Conservation (phyloP, 495 filamentous ascomycete species). For the Xylaria bambusicola region DNA sequence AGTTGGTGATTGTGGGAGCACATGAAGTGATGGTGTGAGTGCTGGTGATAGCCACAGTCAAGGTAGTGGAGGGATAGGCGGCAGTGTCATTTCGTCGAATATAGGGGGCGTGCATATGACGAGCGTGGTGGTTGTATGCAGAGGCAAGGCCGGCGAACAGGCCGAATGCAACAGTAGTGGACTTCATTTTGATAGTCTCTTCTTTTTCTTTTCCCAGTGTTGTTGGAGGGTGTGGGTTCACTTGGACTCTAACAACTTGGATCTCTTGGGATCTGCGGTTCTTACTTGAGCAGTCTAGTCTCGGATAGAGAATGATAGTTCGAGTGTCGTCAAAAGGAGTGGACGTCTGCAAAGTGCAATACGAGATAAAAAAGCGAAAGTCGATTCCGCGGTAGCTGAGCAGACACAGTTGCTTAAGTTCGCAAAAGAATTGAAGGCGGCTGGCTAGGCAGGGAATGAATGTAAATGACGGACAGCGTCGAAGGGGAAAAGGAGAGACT, state of each 20-base stretch:
- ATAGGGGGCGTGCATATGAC: conserved; percentile 41
- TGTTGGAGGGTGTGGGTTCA: no score
- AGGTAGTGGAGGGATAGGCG: conserved; percentile 38
- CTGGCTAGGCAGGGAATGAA: conserved; percentile 32
- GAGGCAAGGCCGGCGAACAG: conserved; percentile 47
- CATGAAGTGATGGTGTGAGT: conserved; percentile 64
- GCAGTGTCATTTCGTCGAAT: conserved; percentile 41
- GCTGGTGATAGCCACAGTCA: conserved; percentile 57
- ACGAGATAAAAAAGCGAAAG: conserved; percentile 42
- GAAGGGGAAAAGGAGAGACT: conserved; percentile 36
- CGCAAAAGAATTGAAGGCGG: conserved; percentile 34
- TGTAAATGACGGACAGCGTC: conserved; percentile 32
- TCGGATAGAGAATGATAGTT: conserved; percentile 31
- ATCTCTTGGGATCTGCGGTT: conserved; percentile 10
- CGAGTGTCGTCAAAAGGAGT: conserved; percentile 33
- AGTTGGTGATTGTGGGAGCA: conserved; percentile 63
- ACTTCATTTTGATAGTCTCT: conserved; percentile 47
- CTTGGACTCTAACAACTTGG: no score
- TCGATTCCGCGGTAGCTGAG: conserved; percentile 48
- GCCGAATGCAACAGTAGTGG: conserved; percentile 43
- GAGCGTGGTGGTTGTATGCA: conserved; percentile 42
- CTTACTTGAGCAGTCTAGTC: conserved; percentile 32
- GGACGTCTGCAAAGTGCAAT: conserved; percentile 37
- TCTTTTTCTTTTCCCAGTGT: neutral
- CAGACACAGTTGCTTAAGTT: conserved; percentile 46